Conservation (phyloP, 495 filamentous ascomycete genomes). For the Podospora australis region DNA sequence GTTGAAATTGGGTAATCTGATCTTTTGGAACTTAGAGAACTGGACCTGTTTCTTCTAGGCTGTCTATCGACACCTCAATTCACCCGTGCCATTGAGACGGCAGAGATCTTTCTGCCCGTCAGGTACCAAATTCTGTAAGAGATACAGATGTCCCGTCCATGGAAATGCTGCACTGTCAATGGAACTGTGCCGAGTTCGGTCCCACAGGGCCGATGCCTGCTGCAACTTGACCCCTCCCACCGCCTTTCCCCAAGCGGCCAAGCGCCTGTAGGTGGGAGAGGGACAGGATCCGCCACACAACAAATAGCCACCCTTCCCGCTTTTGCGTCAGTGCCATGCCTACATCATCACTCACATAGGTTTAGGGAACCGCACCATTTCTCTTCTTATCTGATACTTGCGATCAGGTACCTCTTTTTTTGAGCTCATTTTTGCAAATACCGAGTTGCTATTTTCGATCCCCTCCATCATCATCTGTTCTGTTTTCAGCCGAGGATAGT, state of each 20-base stretch:
- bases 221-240: neutral
- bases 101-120: neutral
- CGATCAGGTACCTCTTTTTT: constrained; percentile 3
- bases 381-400: constrained; percentile 1
- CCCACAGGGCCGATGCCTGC: neutral
- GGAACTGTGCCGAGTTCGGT: neutral
- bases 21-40: neutral
- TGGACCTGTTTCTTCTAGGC: neutral
- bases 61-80: neutral
- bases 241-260: constrained; percentile 2
- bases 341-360: no score
- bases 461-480: neutral
- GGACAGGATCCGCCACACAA: constrained; percentile 9
- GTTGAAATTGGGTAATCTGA: neutral
- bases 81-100: neutral
- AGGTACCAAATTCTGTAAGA: no score
- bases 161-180: no score
- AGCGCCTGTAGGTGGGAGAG: constrained; percentile 1
- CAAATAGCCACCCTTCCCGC: constrained; percentile 11
- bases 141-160: no score
- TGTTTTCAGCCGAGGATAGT: neutral
- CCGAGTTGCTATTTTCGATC: neutral
- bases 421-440: neutral
- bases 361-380: no score
- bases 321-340: constrained; percentile 19